Evolutionary conservation across 345 rosid genomes (phyloP).

Genomic region (Syzygium aqueum): DNA sequence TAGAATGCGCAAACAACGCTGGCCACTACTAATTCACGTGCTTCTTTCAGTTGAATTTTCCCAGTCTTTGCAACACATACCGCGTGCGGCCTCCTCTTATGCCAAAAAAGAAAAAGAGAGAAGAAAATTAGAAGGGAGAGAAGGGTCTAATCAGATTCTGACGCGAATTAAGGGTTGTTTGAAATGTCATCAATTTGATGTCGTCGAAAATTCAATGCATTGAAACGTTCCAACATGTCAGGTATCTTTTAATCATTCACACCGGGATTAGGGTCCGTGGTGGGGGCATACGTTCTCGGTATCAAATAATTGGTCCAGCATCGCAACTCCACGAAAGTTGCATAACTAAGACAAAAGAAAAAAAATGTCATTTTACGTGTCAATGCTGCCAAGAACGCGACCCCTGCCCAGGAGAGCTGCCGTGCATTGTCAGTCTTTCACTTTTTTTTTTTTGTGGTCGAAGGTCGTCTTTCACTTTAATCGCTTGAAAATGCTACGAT

Average conservation of each 20-base stretch:
- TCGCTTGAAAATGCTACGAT: not conserved
- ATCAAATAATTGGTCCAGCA: not conserved
- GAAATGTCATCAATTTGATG: not conserved
- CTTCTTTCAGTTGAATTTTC: not conserved
- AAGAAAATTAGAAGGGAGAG: not conserved
- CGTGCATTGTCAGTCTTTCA: not conserved
- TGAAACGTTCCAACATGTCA: not conserved
- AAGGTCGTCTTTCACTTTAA: not conserved
- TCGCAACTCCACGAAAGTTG: not conserved
- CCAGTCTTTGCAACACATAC: not conserved
- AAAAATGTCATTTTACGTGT: not conserved
- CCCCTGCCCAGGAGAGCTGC: not conserved
- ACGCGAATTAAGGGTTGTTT: not conserved
- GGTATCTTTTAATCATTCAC: not conserved
- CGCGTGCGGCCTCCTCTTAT: not conserved
- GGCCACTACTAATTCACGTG: not conserved
- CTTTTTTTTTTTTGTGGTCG: not conserved
- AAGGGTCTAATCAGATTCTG: not conserved
- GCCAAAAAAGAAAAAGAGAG: too few relatives aligned
- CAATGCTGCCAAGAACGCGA: not conserved
- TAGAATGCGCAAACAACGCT: not conserved
- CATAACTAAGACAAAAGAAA: not conserved
- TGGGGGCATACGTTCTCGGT: not conserved
- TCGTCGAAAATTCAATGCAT: not conserved
- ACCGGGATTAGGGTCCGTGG: not conserved